Evolutionary conservation across 805 yeast species (phyloP).

Genomic region (Jamesozyma jinghongensis): DNA sequence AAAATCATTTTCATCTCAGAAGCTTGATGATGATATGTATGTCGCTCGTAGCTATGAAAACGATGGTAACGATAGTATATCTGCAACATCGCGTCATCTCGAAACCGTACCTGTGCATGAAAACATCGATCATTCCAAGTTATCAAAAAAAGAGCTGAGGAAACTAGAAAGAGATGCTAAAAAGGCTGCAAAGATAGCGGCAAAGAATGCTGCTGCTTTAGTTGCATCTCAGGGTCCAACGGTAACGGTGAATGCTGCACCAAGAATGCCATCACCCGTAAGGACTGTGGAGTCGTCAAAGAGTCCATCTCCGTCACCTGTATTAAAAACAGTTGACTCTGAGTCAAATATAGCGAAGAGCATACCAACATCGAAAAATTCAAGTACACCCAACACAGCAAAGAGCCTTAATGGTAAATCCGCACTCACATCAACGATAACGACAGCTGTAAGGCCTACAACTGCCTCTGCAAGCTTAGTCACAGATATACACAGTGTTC

Average conservation of each 20-base stretch:
- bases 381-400: conserved; percentile 1
- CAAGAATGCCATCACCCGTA: conserved; percentile 4
- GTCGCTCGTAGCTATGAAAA: conserved; percentile 2
- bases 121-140: conserved; percentile 15
- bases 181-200: conserved; percentile 28
- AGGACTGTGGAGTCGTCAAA: conserved; percentile 6
- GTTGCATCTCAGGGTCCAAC: conserved; percentile 10
- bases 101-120: background rate
- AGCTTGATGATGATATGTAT: conserved; percentile 20
- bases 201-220: conserved; percentile 16
- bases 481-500: conserved; percentile 11
- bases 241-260: conserved; percentile 6
- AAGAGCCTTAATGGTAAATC: background rate
- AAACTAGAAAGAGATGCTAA: conserved; percentile 30
- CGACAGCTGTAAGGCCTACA: conserved; percentile 12
- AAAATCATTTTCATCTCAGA: conserved; percentile 28
- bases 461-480: conserved; percentile 5
- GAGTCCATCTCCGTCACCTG: conserved; percentile 1
- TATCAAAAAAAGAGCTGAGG: conserved; percentile 29
- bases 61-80: background rate
- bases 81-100: background rate
- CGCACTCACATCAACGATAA: conserved; percentile 5
- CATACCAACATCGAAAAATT: conserved; percentile 3
- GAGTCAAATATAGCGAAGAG: background rate
- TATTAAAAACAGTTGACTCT: background rate